Evolutionary conservation across 2,329 filamentous ascomycete genomes (phyloP), one percentile per base, ranked within the genome.

Genomic region (Verticillium tricorpus): DNA sequence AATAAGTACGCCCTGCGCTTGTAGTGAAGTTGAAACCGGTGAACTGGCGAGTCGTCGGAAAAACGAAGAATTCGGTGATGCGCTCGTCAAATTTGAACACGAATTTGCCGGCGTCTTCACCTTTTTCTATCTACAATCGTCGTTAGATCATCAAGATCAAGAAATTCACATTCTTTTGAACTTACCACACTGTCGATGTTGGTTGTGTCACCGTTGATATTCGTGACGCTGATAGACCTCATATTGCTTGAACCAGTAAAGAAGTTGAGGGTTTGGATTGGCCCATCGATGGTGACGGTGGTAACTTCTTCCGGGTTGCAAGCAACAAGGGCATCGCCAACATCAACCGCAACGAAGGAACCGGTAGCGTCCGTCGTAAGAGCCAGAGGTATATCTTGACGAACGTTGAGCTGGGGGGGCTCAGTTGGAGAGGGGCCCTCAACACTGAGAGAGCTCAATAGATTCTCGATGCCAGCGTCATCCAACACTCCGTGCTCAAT

Each of bases 1-100:
- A 39, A 19, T 62, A 62, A 8, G 61, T 60, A 5, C 50, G 58
- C 1, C 56, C 61, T 15, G 17, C 25, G 8, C 19, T 34, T 9
- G 61, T 64, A 0, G 56, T 64, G 50, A 64, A 60, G 32, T 59
- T 62, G 61, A 64, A 62, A n/a, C 62, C 62, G 1, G 34, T 9
- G 52, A 64, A 34, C 1, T 39, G 25, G 5, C 58, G 58, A 0
- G 25, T 9, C 2, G 34, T 58, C 1, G 58, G 58, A 8, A 60
- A 28, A 9, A 64, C 8, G 31, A 19, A 59, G 3, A 64, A 61
- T 15, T 64, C 56, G 5, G 40, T 54, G 12, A 64, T 64, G 12
- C 50, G 58, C 7, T 64, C 60, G 17, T 57, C 54, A 34, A 32
- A 28, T 0, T 57, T 57, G 22, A 64, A 58, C 5, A 32, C 57